Conservation (phyloP, 345 rosid genomes). For the Viola odorata region DNA sequence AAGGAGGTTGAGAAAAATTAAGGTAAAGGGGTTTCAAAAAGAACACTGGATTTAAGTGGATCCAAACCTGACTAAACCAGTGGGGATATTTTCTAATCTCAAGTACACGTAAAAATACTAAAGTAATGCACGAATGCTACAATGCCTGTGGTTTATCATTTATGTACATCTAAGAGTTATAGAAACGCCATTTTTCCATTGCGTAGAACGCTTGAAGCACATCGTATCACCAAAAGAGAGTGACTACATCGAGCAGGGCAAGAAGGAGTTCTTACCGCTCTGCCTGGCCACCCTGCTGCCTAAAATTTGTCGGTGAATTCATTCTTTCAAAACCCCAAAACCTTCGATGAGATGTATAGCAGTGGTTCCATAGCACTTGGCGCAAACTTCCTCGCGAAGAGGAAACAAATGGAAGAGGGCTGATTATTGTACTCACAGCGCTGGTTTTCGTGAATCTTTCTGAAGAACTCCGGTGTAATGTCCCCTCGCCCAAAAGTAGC, state of each 20-base stretch:
- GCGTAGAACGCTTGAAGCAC: constrained; percentile 3
- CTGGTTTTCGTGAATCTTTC: constrained; percentile 29
- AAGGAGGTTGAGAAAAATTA: too few species aligned
- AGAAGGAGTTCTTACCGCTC: background rate
- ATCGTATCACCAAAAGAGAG: too few species aligned
- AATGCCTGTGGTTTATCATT: too few species aligned
- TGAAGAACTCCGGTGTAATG: constrained; percentile 60
- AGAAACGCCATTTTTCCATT: background rate
- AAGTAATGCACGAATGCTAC: too few species aligned
- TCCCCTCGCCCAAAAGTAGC: constrained; percentile 79
- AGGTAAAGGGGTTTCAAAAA: too few species aligned
- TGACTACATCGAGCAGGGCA: too few species aligned
- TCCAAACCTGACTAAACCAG: too few species aligned
- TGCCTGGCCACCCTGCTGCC: background rate
- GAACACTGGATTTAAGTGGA: too few species aligned
- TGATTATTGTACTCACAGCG: constrained; percentile 57
- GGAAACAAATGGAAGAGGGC: constrained; percentile 42
- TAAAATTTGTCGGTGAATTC: background rate
- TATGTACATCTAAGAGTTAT: too few species aligned
- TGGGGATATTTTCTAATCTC: too few species aligned
- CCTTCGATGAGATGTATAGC: constrained; percentile 39
- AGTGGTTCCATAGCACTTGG: constrained; percentile 74
- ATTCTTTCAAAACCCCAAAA: constrained; percentile 30
- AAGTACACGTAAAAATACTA: too few species aligned
- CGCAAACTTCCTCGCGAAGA: constrained; percentile 79